These are phyloP conservation scores for Chytriomyces confervae DNA, from an alignment of 192 early-diverging fungal species.

Conservation along the genomic window DNA sequence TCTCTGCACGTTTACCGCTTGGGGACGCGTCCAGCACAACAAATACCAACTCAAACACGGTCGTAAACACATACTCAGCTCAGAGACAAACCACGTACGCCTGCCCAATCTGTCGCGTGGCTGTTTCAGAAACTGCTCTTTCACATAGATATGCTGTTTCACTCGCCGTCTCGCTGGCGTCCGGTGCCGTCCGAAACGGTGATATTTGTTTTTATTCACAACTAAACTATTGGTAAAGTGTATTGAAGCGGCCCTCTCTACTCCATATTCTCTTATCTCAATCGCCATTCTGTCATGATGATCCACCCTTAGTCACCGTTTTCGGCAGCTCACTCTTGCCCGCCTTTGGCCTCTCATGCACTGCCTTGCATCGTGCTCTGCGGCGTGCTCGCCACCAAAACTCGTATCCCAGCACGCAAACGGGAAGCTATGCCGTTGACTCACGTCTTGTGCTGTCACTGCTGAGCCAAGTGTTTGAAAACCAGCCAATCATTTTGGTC, in stretches of 20 bases:
- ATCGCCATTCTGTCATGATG: not conserved
- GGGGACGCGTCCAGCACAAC: not conserved
- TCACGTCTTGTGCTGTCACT: not conserved
- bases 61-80: not conserved
- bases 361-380: not conserved
- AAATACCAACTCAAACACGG: not conserved
- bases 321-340: constrained; percentile 15
- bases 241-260: not conserved
- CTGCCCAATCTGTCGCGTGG: not conserved
- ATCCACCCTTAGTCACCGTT: constrained; percentile 1
- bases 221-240: not conserved
- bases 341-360: constrained; percentile 17
- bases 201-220: too few species aligned
- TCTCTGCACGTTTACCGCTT: not conserved
- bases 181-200: not conserved
- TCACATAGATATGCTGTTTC: not conserved
- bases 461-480: not conserved
- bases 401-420: not conserved
- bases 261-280: not conserved
- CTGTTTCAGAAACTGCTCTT: not conserved
- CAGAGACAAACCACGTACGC: not conserved
- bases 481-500: not conserved
- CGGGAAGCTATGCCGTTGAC: constrained; percentile 4
- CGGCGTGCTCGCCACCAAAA: not conserved
- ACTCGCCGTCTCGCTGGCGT: not conserved